Conservation (phyloP, 2,329 filamentous ascomycete species). For the Colletotrichum paranaense region DNA sequence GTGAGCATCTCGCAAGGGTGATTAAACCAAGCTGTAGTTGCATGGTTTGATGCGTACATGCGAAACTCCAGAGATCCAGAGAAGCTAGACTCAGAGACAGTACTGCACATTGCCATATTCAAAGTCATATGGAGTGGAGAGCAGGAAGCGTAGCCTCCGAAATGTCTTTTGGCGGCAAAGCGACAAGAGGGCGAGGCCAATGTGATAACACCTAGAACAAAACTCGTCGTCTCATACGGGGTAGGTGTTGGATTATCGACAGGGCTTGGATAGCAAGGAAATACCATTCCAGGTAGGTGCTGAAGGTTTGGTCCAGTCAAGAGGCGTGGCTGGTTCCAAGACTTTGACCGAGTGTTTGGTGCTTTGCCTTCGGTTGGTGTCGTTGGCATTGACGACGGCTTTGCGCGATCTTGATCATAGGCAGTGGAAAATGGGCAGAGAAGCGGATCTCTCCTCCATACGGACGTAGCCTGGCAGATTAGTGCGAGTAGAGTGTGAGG, state of each 20-base stretch:
- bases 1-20: conserved; percentile 2
- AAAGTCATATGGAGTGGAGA: neutral
- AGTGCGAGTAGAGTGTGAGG: neutral
- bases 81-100: neutral
- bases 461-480: neutral
- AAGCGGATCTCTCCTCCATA: neutral
- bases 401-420: neutral
- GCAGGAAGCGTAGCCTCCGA: neutral
- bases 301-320: conserved; percentile 12
- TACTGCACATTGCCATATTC: conserved; percentile 1
- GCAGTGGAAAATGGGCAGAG: neutral
- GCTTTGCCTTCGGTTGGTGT: neutral
- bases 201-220: neutral
- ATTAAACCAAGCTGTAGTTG: conserved; percentile 1
- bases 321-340: neutral
- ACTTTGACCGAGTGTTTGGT: conserved; percentile 4
- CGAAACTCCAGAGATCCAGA: neutral
- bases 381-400: neutral
- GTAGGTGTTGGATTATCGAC: neutral
- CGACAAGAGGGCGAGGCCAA: neutral
- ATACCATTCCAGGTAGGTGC: neutral
- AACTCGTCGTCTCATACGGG: neutral
- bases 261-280: neutral
- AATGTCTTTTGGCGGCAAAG: neutral
- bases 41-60: neutral